Percentiles rank a stretch among this genome's conserved stretches.
phyloP scores from a whole-genome alignment of 371 early-diverging fungal genomes.

The Zopfochytrium polystomum region DNA sequence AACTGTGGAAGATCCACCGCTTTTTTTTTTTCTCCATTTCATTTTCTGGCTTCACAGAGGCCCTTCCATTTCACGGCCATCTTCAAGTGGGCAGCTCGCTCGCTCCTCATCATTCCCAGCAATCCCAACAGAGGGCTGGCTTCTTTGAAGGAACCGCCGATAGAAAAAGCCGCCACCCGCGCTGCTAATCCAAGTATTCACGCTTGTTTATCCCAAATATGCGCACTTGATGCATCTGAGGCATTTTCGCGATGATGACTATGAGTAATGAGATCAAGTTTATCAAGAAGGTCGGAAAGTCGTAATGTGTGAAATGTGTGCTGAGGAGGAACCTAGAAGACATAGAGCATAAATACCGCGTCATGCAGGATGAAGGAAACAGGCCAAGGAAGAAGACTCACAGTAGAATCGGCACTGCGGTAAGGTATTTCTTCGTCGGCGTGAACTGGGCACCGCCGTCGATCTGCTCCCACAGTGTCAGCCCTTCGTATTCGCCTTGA shows the following conservation, averaged over 20 bases:
- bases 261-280: constrained; percentile 78
- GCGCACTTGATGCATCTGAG: constrained; percentile 90
- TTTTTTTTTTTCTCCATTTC: too few relatives aligned
- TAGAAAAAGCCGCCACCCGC: too few relatives aligned
- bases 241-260: constrained; percentile 88
- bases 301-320: constrained; percentile 94
- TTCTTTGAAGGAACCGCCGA: too few relatives aligned
- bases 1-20: too few relatives aligned
- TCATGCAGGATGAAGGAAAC: neutral
- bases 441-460: constrained; percentile 95
- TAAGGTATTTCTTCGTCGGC: constrained; percentile 93
- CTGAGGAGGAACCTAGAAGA: constrained; percentile 81
- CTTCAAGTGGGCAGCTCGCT: too few relatives aligned
- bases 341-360: neutral
- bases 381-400: constrained; percentile 50
- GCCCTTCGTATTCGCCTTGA: constrained; percentile 90
- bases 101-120: too few relatives aligned
- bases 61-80: too few relatives aligned
- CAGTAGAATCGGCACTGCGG: constrained; percentile 88
- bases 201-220: constrained; percentile 89
- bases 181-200: constrained; percentile 26
- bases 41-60: too few relatives aligned
- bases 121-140: too few relatives aligned
- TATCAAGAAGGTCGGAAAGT: constrained; percentile 77
- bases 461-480: constrained; percentile 98